Conservation (phyloP, 2,329 filamentous ascomycete genomes). For the Teratosphaeria viscida region DNA sequence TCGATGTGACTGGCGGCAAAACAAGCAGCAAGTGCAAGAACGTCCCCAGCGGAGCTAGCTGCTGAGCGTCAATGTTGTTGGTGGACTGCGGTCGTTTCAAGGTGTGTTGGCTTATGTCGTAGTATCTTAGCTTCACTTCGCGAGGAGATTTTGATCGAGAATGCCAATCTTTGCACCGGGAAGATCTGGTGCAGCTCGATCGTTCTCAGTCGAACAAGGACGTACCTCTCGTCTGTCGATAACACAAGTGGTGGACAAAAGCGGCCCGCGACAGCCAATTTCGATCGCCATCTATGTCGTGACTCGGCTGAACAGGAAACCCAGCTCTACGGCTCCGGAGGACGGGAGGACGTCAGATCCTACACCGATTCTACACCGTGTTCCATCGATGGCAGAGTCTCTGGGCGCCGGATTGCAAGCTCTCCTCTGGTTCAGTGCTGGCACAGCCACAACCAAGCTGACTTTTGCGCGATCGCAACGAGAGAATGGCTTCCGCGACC, state of each 20-base stretch:
- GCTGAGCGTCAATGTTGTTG: neutral
- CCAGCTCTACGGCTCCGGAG: too few species aligned
- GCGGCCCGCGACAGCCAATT: too few species aligned
- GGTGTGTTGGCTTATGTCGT: neutral
- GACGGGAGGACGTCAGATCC: too few species aligned
- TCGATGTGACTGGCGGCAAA: conserved; percentile 43
- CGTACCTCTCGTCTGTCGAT: too few species aligned
- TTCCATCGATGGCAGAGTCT: neutral
- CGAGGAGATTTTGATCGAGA: neutral
- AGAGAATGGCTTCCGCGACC: neutral
- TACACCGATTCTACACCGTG: neutral
- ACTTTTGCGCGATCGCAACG: neutral
- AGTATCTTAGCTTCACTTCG: neutral
- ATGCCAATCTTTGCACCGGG: neutral
- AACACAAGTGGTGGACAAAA: too few species aligned
- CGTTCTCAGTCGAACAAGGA: too few species aligned
- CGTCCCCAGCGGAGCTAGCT: conserved; percentile 21
- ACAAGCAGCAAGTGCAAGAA: conserved; percentile 31
- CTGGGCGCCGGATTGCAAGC: neutral
- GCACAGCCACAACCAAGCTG: neutral
- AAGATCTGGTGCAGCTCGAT: neutral
- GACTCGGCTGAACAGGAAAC: too few species aligned
- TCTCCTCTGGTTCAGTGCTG: neutral
- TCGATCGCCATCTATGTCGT: too few species aligned
- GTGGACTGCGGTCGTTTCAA: neutral